Evolutionary conservation across 768 basidiomycete genomes (phyloP).

Genomic region (Mrakia gelida): DNA sequence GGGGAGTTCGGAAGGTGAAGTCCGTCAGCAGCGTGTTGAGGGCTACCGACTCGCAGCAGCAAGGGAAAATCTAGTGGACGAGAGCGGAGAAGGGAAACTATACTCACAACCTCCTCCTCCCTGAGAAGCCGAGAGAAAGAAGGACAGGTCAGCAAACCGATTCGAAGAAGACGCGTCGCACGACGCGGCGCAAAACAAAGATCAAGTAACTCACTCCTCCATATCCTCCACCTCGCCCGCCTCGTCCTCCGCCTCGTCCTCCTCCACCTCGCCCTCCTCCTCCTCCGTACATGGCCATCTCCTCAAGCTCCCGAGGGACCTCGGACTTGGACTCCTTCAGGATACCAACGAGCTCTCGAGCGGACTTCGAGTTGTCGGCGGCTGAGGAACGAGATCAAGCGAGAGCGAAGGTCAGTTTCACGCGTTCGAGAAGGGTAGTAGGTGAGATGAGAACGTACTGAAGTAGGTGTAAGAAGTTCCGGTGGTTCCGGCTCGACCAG

Average conservation of each 20-base stretch:
- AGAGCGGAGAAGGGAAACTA: neutral
- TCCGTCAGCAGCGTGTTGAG: conserved; percentile 12
- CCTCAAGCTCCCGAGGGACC: conserved; percentile 83
- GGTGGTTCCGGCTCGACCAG: conserved; percentile 81
- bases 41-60: conserved; percentile 19
- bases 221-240: conserved; percentile 55
- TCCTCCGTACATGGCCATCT: conserved; percentile 84
- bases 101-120: conserved; percentile 16
- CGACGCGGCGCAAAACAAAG: neutral
- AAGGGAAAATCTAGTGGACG: neutral
- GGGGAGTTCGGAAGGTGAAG: neutral
- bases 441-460: conserved; percentile 61
- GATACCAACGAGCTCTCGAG: conserved; percentile 83
- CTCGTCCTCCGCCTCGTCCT: conserved; percentile 38
- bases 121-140: neutral
- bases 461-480: conserved; percentile 94
- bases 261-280: conserved; percentile 55
- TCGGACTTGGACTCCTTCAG: conserved; percentile 78
- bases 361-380: conserved; percentile 70
- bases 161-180: neutral
- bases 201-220: conserved; percentile 47
- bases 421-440: neutral
- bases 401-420: too few species aligned
- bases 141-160: neutral
- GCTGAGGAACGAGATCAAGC: conserved; percentile 9